Evolutionary conservation across 2,329 filamentous ascomycete genomes (phyloP).

Genomic region (Uncinocarpus reesii): DNA sequence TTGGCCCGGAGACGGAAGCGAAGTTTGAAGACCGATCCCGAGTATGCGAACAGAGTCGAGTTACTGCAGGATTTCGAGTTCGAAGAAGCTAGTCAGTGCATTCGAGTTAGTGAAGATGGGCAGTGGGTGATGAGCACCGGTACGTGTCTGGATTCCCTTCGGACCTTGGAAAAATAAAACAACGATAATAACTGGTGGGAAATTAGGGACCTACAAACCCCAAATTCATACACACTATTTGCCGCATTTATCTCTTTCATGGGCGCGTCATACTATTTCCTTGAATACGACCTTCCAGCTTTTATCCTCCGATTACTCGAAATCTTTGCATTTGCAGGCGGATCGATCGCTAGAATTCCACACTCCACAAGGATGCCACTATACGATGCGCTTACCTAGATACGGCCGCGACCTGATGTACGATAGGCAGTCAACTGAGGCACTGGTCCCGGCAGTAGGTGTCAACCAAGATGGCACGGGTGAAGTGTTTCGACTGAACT

Average conservation of each 20-base stretch:
- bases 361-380: slow-evolving; percentile 76
- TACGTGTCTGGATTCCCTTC: slow-evolving; percentile 28
- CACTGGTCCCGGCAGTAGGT: slow-evolving; percentile 76
- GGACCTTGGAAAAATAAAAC: too few species aligned
- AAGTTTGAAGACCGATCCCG: slow-evolving; percentile 81
- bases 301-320: slow-evolving; percentile 82
- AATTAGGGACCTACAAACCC: slow-evolving; percentile 54
- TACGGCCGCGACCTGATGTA: slow-evolving; percentile 88
- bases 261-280: slow-evolving; percentile 78
- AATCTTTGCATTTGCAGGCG: slow-evolving; percentile 84
- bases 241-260: slow-evolving; percentile 86
- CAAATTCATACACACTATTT: slow-evolving; percentile 96
- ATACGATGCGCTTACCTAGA: slow-evolving; percentile 76
- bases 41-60: slow-evolving; percentile 89
- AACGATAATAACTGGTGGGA: background rate
- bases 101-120: slow-evolving; percentile 85
- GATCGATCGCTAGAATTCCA: slow-evolving; percentile 91
- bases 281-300: slow-evolving; percentile 86
- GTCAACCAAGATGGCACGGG: slow-evolving; percentile 76
- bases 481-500: slow-evolving; percentile 84
- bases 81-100: slow-evolving; percentile 83
- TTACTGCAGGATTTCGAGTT: slow-evolving; percentile 96
- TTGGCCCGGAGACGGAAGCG: slow-evolving; percentile 80
- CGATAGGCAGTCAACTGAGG: slow-evolving; percentile 70
- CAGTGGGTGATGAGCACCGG: slow-evolving; percentile 96